Evolutionary conservation across 441 rosid species (phyloP).

Genomic region (Erodium texanum): DNA sequence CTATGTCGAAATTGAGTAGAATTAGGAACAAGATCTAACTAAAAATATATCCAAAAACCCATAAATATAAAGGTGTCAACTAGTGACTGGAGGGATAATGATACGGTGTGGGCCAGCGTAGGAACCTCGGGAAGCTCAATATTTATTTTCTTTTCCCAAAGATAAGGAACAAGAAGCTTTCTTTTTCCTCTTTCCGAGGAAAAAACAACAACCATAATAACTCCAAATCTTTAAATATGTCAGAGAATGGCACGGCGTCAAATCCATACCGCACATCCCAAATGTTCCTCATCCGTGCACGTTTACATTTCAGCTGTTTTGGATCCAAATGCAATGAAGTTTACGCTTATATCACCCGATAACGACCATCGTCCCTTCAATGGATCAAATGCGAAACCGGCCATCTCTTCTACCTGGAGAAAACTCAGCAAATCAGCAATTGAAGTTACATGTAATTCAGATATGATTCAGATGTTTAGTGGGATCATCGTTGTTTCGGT

Average conservation of each 20-base stretch:
- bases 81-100: background rate
- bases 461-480: background rate
- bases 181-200: background rate
- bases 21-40: no score
- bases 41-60: no score
- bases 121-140: background rate
- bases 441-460: background rate
- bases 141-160: background rate
- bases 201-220: background rate
- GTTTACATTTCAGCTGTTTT: conserved; percentile 13
- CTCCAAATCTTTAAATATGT: background rate
- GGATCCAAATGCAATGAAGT: conserved; percentile 62
- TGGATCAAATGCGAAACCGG: conserved; percentile 68
- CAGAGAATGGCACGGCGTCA: background rate
- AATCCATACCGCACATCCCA: no score
- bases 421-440: background rate
- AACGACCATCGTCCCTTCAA: conserved; percentile 65
- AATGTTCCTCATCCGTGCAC: no score
- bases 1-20: no score
- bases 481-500: background rate
- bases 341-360: conserved; percentile 57
- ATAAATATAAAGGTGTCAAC: no score
- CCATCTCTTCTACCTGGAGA: conserved; percentile 70
- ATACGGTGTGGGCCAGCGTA: background rate
- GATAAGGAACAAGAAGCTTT: background rate